Base-by-base conservation (phyloP, 179 eudicot species). In the Corrigiola litoralis region DNA sequence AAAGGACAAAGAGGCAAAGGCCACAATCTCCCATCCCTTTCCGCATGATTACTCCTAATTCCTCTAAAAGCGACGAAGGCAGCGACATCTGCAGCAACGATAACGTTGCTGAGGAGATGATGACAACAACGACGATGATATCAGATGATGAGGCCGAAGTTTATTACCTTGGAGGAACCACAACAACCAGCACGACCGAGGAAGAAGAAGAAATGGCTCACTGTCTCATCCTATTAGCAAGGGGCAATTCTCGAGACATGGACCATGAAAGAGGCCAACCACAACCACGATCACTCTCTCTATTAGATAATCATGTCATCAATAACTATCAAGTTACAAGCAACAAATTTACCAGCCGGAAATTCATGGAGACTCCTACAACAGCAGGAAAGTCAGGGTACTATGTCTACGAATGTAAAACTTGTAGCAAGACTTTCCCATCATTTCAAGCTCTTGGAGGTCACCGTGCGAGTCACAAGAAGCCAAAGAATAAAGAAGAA, bases 361-460 rank as follows among this genome's bases (percentile, higher is more conserved):
- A 67, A 51, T 80, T 77, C 58, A 68, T 72, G 67, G 79, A 74
- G 23, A 41, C 66, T 1, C 59, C 75, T 0, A 55, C 71, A 0
- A 55, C 69, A 2, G 36, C 67, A 5, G 75, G 75, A 0, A 81
- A 69, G 54, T 57, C 83, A 0, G 82, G 79, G 5, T 75, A 79
- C 31, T 76, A 76, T 45, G 79, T 79, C 1, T 88, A 88, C 45
- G 92, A 88, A 51, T 89, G 96, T 47, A 89, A 82, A 47, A 84
- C 94, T 0, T 89, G 96, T 59, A 71, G 81, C 70, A 82, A 85
- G 47, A 77, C 72, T 0, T 89, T 89, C 65, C 81, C 92, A 0
- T 87, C 94, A 0, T 89, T 89, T 37, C 96, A 89, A 72, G 96
- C 96, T 0, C 63, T 89, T 0, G 96, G 96, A 3, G 96, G 96